Evolutionary conservation across 129 eudicot species (phyloP).

Genomic region (Chrysanthemum lavandulifolium): DNA sequence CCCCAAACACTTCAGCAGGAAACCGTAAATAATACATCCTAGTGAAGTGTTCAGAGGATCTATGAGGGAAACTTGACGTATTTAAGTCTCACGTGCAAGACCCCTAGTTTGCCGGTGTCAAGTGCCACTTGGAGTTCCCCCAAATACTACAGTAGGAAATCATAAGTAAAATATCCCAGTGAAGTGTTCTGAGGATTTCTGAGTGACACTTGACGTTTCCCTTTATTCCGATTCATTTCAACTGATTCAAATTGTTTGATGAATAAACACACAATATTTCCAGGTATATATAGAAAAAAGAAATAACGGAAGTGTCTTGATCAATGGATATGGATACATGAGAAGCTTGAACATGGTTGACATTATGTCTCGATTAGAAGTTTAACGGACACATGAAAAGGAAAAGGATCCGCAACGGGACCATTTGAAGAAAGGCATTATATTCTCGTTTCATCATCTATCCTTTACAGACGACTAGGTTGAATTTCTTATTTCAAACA

Average conservation of each 20-base stretch:
- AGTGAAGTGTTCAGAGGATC: slow-evolving; percentile 26
- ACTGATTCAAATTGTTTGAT: neutral
- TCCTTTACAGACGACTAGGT: slow-evolving; percentile 14
- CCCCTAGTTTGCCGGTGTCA: neutral
- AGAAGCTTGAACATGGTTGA: slow-evolving; percentile 20
- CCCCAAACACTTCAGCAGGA: slow-evolving; percentile 33
- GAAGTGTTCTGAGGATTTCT: slow-evolving; percentile 35
- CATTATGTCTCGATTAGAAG: slow-evolving; percentile 8
- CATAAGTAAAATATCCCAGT: slow-evolving; percentile 1
- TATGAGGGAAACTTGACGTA: slow-evolving; percentile 17
- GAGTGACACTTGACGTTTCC: slow-evolving; percentile 26
- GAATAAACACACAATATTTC: neutral
- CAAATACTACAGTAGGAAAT: slow-evolving; percentile 31
- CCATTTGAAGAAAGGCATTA: neutral
- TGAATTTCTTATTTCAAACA: neutral
- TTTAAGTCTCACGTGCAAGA: neutral
- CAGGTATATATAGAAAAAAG: slow-evolving; percentile 5
- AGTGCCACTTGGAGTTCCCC: slow-evolving; percentile 30
- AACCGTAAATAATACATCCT: neutral
- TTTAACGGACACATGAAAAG: neutral
- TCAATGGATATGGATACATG: slow-evolving; percentile 7
- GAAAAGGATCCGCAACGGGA: neutral
- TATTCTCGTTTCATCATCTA: slow-evolving; percentile 19
- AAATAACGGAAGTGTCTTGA: neutral
- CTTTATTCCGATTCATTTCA: neutral